These are phyloP conservation scores for Haplosporangium sp. DNA, from an alignment of 371 early-diverging fungal genomes.

Conservation along the genomic window DNA sequence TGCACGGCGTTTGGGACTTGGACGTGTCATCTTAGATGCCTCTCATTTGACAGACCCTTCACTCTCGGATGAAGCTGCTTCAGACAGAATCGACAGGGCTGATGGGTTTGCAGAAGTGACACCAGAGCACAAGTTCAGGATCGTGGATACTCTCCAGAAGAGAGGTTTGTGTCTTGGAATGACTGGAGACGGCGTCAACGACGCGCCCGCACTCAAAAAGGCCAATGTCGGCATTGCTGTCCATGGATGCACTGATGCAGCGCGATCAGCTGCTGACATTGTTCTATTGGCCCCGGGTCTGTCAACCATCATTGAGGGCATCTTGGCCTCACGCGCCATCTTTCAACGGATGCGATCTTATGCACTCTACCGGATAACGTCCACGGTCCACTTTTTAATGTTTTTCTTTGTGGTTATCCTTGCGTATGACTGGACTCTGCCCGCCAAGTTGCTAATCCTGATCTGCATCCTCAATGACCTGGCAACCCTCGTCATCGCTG, in stretches of 20 bases:
- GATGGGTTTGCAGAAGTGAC: conserved; percentile 88
- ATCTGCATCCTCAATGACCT: conserved; percentile 92
- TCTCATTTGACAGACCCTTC: conserved; percentile 67
- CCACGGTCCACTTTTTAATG: conserved; percentile 91
- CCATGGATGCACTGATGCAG: conserved; percentile 92
- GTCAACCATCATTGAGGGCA: conserved; percentile 90
- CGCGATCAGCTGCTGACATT: conserved; percentile 94
- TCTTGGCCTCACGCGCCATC: conserved; percentile 86
- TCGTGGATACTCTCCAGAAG: conserved; percentile 84
- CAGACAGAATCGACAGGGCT: conserved; percentile 69
- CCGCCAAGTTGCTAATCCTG: conserved; percentile 83
- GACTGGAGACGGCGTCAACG: conserved; percentile 92
- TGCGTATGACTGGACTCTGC: conserved; percentile 83
- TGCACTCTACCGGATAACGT: conserved; percentile 93
- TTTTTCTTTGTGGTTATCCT: conserved; percentile 92
- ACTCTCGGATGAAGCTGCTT: conserved; percentile 59
- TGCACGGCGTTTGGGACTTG: conserved; percentile 76
- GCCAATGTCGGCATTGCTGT: conserved; percentile 92
- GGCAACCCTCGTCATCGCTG: conserved; percentile 91
- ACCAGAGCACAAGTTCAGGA: conserved; percentile 83
- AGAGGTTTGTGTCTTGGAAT: conserved; percentile 83
- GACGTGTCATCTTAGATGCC: conserved; percentile 75
- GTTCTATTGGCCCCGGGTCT: conserved; percentile 92
- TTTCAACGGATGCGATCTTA: conserved; percentile 95
- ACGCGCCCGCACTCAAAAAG: conserved; percentile 90